Evolutionary conservation across 1,139 yeast species (phyloP).

Genomic region (Geotrichum australiense): DNA sequence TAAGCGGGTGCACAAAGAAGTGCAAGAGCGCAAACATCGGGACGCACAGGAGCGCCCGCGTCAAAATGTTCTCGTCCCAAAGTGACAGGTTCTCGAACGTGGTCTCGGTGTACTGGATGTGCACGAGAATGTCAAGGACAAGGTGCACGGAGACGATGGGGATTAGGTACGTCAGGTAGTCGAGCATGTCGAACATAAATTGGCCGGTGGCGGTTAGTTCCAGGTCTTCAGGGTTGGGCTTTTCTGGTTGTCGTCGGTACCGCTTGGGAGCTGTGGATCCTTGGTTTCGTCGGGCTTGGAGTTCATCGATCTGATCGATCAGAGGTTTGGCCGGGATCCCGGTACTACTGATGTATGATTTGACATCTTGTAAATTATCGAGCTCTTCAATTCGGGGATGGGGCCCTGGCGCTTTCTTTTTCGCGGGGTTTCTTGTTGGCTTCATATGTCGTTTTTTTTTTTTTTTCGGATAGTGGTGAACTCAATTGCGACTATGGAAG

Average conservation of each 20-base stretch:
- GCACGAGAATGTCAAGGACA: constrained; percentile 32
- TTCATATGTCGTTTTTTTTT: too few relatives aligned
- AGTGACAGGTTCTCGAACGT: constrained; percentile 20
- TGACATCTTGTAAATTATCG: constrained; percentile 21
- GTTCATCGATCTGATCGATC: constrained; percentile 26
- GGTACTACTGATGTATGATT: constrained; percentile 23
- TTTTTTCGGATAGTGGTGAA: too few relatives aligned
- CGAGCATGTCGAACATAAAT: constrained; percentile 28
- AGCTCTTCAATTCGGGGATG: constrained; percentile 24
- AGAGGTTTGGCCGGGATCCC: constrained; percentile 27
- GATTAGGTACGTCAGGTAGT: constrained; percentile 30
- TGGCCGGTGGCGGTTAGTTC: constrained; percentile 24
- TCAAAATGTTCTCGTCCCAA: constrained; percentile 8
- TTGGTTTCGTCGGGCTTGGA: constrained; percentile 17
- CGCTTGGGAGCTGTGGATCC: constrained; percentile 6
- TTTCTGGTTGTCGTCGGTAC: constrained; percentile 6
- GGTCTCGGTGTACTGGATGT: constrained; percentile 29
- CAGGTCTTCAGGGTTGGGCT: constrained; percentile 1
- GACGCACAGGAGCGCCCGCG: constrained; percentile 23
- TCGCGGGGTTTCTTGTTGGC: neutral
- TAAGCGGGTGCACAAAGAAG: constrained; percentile 24
- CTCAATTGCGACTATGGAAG: too few relatives aligned
- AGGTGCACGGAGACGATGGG: constrained; percentile 33
- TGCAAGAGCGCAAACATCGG: constrained; percentile 30
- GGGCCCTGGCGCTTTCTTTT: constrained; percentile 4